Conservation (phyloP, 176 grass and related monocot genomes). For the Coix lacrymajobi region DNA sequence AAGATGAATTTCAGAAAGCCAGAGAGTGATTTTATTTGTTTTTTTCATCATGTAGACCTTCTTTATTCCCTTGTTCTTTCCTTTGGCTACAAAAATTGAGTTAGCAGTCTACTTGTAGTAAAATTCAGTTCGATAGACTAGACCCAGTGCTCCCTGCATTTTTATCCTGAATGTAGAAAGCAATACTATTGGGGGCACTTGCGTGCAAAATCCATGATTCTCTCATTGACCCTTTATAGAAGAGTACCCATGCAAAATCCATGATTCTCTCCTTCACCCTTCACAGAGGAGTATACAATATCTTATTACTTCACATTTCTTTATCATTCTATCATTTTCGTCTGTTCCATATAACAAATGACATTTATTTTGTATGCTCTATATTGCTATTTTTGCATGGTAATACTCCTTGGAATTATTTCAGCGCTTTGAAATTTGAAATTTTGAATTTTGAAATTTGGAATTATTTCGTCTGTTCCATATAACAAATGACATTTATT, state of each 20-base stretch:
- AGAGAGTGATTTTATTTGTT: slow-evolving; percentile 76
- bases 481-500: too few relatives aligned
- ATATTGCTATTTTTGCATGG: neutral
- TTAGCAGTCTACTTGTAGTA: neutral
- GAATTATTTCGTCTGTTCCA: too few relatives aligned
- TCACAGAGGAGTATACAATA: neutral
- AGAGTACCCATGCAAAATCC: too few relatives aligned
- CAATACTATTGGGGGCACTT: slow-evolving; percentile 11
- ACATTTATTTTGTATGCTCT: slow-evolving; percentile 12
- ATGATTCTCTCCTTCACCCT: too few relatives aligned
- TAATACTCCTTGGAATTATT: slow-evolving; percentile 10
- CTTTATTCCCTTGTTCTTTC: neutral
- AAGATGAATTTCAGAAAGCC: slow-evolving; percentile 95
- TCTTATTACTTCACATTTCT: slow-evolving; percentile 8
- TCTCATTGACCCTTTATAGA: neutral
- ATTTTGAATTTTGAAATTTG: too few relatives aligned
- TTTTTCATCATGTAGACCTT: neutral
- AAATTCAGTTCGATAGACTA: slow-evolving; percentile 14
- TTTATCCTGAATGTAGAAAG: slow-evolving; percentile 17
- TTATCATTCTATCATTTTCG: slow-evolving; percentile 5
- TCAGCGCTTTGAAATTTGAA: too few relatives aligned
- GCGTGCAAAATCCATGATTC: neutral
- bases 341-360: neutral
- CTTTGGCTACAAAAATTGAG: neutral
- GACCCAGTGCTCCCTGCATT: neutral